Evolutionary conservation across 768 basidiomycete genomes (phyloP), one percentile per base, ranked within the genome.

Genomic region (Boletellus ananas): DNA sequence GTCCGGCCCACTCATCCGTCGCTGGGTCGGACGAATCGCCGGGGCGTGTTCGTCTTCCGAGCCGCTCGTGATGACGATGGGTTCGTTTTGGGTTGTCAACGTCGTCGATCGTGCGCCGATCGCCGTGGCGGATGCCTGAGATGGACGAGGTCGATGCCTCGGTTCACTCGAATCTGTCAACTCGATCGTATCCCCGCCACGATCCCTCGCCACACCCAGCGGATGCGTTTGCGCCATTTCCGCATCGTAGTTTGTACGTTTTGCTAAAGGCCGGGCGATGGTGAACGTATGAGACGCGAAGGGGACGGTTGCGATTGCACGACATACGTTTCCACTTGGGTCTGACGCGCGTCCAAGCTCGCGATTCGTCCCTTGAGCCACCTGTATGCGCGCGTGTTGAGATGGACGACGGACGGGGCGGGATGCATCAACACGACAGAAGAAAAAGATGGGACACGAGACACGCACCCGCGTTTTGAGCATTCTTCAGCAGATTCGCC

Each of bases 41-140:
- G 2, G 8, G 0, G 18, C 1, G 2, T 0, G 27, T 1, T 51
- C 55, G 11, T 52, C 56, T 3, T 61, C 67, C 4, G 66, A 67
- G 43, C 43, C 33, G 31, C 65, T 69, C 6, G 39, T 43, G 16
- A 68, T 58, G 27, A 69, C 2, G 47, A 68, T 67, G 11, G 56
- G 51, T 25, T 61, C 57, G 6, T 58, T 42, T 16, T 31, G 18
- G 36, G 12, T 50, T 7, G 34, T 37, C 4, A 1, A 13, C 11
- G 16, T 10, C 17, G 14, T 45, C 13, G 39, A 27, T 5, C 25
- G 39, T 18, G 20, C 14, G 44, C 33, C 20, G 29, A 8, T 34
- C 4, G 44, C 6, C 2, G 27, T 18, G 27, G 40, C 9, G 5
- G 42, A 33, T 34, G 53, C 12, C 9, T 43, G 60, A 37, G 47